Conservation (phyloP, 257 asterid species). For the Marsdenia floribunda region DNA sequence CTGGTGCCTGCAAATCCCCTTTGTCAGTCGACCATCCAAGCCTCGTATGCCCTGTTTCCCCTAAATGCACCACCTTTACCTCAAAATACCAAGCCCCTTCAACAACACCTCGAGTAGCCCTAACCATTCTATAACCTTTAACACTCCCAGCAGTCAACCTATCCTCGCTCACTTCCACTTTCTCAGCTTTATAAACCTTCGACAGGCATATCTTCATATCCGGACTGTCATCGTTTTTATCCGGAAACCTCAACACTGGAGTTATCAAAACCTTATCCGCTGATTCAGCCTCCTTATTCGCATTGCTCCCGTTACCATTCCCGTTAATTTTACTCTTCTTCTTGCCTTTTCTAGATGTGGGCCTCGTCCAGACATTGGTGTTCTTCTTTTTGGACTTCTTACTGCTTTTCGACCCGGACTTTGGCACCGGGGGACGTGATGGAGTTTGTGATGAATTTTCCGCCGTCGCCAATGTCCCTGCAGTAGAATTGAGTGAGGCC, state of each 20-base stretch:
- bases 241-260: conserved; percentile 77
- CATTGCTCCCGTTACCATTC: conserved; percentile 21
- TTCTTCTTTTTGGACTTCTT: conserved; percentile 79
- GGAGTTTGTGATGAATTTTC: conserved; percentile 16
- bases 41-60: conserved; percentile 91
- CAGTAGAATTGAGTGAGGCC: conserved; percentile 31
- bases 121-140: conserved; percentile 94
- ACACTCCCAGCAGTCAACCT: conserved; percentile 86
- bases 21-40: conserved; percentile 95
- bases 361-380: conserved; percentile 68
- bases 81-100: conserved; percentile 98
- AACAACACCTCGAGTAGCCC: conserved; percentile 83
- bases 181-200: conserved; percentile 86
- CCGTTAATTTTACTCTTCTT: conserved; percentile 62
- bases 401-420: conserved; percentile 28
- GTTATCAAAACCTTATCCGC: conserved; percentile 67
- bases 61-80: conserved; percentile 73
- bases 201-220: conserved; percentile 71
- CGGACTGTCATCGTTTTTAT: conserved; percentile 63
- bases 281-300: conserved; percentile 32
- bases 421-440: conserved; percentile 3
- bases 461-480: background rate
- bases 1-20: conserved; percentile 98
- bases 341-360: conserved; percentile 70
- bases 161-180: conserved; percentile 86